Percentiles rank a stretch among this genome's conserved stretches.
Conservation (phyloP, 768 basidiomycete species). For the Pholiota microspora region DNA sequence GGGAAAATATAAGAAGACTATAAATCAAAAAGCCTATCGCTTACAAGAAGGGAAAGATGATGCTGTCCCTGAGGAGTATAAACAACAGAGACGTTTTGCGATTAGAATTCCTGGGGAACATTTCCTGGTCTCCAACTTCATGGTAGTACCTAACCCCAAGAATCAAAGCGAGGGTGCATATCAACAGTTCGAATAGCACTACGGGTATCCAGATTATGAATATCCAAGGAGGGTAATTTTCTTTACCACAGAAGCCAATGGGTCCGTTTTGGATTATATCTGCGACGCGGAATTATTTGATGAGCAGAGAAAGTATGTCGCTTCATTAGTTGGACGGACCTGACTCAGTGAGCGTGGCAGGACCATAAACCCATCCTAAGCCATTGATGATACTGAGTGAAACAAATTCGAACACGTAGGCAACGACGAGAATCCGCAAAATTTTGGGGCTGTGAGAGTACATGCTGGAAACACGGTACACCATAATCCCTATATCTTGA, state of each 20-base stretch:
- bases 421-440: conserved; percentile 1
- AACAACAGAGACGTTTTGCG: conserved; percentile 7
- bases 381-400: background rate
- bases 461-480: conserved; percentile 18
- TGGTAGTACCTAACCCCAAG: conserved; percentile 10
- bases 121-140: background rate
- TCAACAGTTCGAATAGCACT: conserved; percentile 7
- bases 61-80: conserved; percentile 16
- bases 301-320: too few relatives aligned
- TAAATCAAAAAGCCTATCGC: too few relatives aligned
- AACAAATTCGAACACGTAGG: conserved; percentile 1
- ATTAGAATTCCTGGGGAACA: background rate
- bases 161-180: conserved; percentile 6
- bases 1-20: too few relatives aligned
- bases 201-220: conserved; percentile 13
- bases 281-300: background rate
- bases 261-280: conserved; percentile 4
- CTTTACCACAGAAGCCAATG: conserved; percentile 6
- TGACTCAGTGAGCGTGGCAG: too few relatives aligned
- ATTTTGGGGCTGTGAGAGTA: conserved; percentile 10
- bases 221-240: conserved; percentile 8
- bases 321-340: too few relatives aligned
- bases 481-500: conserved; percentile 12
- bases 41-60: conserved; percentile 4
- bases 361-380: background rate